Base-by-base conservation (phyloP, 345 rosid genomes). In the Cardamine resedifolia region DNA sequence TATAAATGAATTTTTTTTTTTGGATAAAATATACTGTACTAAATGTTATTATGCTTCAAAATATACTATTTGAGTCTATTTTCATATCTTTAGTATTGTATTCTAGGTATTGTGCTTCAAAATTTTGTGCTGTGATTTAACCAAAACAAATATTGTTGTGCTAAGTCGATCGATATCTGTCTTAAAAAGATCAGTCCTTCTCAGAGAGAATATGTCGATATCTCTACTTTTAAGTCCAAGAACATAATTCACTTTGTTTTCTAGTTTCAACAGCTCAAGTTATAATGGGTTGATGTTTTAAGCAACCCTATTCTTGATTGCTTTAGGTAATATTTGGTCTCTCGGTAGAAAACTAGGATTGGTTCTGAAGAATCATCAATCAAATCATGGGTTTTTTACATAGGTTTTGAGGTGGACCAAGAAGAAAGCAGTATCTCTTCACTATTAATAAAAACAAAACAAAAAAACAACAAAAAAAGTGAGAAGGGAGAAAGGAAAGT, bases 201-300 rank as follows among this genome's bases (percentile, higher is more conserved):
- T 23, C 24, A 23, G 24, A 23, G 1, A 1, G 24, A 23, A 23
- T 23, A 23, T 23, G 24, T 23, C 24, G 79, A 27, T 27, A 27
- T 31, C 80, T 77, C 78, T 90, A 81, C 81, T 95, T 97, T 20
- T 72, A 56, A 95, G 96, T 21, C 85, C 98, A 58, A 88, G 92
- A 64, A 92, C 92, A 61, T 90, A 92, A 77, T 83, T 86, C 12
- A 85, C 96, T 78, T 87, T 95, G 88, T 91, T 95, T 8, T 90
- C 96, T 82, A 95, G 68, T 76, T 79, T 88, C 80, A 84, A 60
- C 71, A 86, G 79, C 74, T 91, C 96, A 34, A 73, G 31, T 69
- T 90, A 94, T n/a, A n/a, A n/a, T n/a, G n/a, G n/a, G n/a, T n/a
- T n/a, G n/a, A n/a, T n/a, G n/a, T n/a, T n/a, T n/a, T n/a, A n/a